These are phyloP conservation scores for Alternaria alternata DNA, from an alignment of 2,329 filamentous ascomycete species.

Conservation along the genomic window DNA sequence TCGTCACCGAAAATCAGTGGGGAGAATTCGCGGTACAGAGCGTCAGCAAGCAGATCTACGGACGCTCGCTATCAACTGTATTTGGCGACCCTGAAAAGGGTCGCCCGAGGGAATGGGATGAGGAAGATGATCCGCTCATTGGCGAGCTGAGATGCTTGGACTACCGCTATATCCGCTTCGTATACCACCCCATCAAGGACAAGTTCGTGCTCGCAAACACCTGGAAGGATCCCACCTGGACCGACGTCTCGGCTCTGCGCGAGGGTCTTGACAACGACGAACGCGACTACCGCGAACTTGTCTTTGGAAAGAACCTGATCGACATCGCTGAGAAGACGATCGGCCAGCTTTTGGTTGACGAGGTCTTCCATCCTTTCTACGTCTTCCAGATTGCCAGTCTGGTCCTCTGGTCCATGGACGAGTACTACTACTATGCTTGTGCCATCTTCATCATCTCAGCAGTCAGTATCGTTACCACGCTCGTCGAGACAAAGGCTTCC, in stretches of 20 bases:
- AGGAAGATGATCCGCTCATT: conserved; percentile 78
- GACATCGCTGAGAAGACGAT: conserved; percentile 91
- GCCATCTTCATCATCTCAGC: conserved; percentile 96
- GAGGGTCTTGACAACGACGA: conserved; percentile 88
- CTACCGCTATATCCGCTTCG: conserved; percentile 94
- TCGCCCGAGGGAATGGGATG: conserved; percentile 72
- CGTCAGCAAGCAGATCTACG: conserved; percentile 67
- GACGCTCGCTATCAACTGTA: conserved; percentile 69
- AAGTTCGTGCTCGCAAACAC: conserved; percentile 86
- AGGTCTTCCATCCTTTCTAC: conserved; percentile 98
- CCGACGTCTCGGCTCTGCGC: conserved; percentile 75
- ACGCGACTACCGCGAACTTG: conserved; percentile 79
- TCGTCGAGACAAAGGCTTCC: conserved; percentile 90
- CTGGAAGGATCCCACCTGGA: conserved; percentile 96
- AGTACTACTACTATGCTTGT: conserved; percentile 97
- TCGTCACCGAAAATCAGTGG: conserved; percentile 98
- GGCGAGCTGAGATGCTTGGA: conserved; percentile 78
- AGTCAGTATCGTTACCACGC: conserved; percentile 86
- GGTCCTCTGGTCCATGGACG: conserved; percentile 90
- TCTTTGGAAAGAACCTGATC: conserved; percentile 91
- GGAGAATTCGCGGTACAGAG: conserved; percentile 84
- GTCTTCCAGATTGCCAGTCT: conserved; percentile 97
- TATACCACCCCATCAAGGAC: conserved; percentile 87
- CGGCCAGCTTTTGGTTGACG: conserved; percentile 84
- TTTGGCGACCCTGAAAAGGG: conserved; percentile 74